These are phyloP conservation scores for Drosera capensis DNA, from an alignment of 148 eudicot genomes.

Conservation along the genomic window DNA sequence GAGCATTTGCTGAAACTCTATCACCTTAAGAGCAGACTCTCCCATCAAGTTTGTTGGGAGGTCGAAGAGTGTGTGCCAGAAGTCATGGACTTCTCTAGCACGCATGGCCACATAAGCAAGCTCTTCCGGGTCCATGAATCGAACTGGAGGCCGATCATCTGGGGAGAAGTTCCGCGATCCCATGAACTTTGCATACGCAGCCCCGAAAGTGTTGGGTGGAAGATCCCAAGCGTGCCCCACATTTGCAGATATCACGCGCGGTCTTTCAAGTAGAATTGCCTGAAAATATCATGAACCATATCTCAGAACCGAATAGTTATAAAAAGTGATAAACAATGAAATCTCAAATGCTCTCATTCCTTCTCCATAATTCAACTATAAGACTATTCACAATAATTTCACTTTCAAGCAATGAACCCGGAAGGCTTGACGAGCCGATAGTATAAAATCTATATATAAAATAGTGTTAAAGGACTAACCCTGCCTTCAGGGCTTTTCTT, in stretches of 20 bases:
- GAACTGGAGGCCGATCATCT: conserved; percentile 82
- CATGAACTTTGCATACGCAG: conserved; percentile 91
- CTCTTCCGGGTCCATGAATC: conserved; percentile 83
- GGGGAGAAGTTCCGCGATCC: conserved; percentile 91
- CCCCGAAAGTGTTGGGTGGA: conserved; percentile 83
- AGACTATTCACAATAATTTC: no score
- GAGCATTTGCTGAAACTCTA: conserved; percentile 90
- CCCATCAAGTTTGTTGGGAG: conserved; percentile 94
- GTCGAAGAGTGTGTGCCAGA: conserved; percentile 91
- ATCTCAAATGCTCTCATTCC: no score
- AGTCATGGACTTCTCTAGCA: conserved; percentile 89
- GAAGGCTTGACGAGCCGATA: no score
- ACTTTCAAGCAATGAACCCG: no score
- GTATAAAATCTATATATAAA: no score
- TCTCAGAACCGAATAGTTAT: no score
- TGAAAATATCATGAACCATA: no score
- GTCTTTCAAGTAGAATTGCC: conserved; percentile 63
- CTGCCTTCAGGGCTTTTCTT: conserved; percentile 74
- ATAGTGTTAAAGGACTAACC: conserved; percentile 44
- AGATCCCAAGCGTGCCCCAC: conserved; percentile 89
- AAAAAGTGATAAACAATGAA: no score
- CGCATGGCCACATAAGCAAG: conserved; percentile 78
- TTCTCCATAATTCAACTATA: no score
- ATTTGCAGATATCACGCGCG: conserved; percentile 65
- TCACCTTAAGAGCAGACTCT: conserved; percentile 83